Evolutionary conservation across 108 stramenopile species (phyloP).

Genomic region (Craspedostauros australis): DNA sequence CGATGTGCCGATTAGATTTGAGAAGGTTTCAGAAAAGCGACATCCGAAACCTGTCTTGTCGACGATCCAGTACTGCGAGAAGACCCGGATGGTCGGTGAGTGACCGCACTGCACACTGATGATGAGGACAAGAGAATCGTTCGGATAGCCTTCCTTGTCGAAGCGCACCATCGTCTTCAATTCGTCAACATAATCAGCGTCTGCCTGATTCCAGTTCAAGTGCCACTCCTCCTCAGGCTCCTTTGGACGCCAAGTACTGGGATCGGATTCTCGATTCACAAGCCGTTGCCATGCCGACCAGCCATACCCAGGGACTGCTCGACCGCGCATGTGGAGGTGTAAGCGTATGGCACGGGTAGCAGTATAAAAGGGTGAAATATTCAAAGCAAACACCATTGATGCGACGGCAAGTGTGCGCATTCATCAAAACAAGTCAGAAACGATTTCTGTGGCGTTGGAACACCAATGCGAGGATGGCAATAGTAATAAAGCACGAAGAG

Average conservation of each 20-base stretch:
- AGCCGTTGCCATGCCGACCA: slow-evolving; percentile 72
- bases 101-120: slow-evolving; percentile 65
- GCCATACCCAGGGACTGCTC: slow-evolving; percentile 69
- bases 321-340: too few species aligned
- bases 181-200: slow-evolving; percentile 48
- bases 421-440: too few species aligned
- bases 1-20: slow-evolving; percentile 44
- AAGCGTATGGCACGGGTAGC: too few species aligned
- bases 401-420: too few species aligned
- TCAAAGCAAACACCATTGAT: too few species aligned
- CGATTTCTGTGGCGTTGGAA: too few species aligned
- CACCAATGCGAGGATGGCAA: too few species aligned
- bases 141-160: slow-evolving; percentile 34
- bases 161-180: slow-evolving; percentile 54
- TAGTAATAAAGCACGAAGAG: too few species aligned
- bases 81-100: slow-evolving; percentile 52
- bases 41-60: slow-evolving; percentile 76
- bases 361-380: too few species aligned
- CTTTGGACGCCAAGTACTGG: slow-evolving; percentile 57
- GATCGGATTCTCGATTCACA: slow-evolving; percentile 49
- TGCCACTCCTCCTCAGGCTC: slow-evolving; percentile 49
- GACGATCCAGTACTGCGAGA: slow-evolving; percentile 76
- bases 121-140: slow-evolving; percentile 49
- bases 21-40: slow-evolving; percentile 58
- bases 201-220: slow-evolving; percentile 32